Percentiles rank a stretch among this genome's conserved stretches.
Evolutionary conservation across 2,329 filamentous ascomycete genomes (phyloP).

Genomic region (Ceratocystis lukuohia): DNA sequence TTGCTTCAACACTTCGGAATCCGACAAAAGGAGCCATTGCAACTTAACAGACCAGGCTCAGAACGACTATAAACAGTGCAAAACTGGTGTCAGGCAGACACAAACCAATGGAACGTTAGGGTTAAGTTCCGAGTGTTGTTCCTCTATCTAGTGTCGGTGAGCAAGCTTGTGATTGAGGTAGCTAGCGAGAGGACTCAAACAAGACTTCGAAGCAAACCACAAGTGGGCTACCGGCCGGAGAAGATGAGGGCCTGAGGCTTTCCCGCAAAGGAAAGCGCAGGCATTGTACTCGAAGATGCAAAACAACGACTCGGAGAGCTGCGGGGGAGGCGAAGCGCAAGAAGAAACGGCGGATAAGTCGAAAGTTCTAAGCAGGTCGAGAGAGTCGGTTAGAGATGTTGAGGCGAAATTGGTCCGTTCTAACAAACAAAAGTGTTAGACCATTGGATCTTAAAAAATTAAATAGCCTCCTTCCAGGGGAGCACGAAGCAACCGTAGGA

Average conservation of each 20-base stretch:
- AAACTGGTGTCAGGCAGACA: slow-evolving; percentile 35
- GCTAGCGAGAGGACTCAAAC: slow-evolving; percentile 31
- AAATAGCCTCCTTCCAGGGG: background rate
- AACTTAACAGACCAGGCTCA: slow-evolving; percentile 44
- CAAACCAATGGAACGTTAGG: slow-evolving; percentile 61
- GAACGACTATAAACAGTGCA: slow-evolving; percentile 52
- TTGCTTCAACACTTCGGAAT: slow-evolving; percentile 30
- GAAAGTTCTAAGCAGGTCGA: slow-evolving; percentile 10
- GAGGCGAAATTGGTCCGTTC: background rate
- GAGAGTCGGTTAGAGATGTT: background rate
- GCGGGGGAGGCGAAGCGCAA: slow-evolving; percentile 61
- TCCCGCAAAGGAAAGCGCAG: background rate
- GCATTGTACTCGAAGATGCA: slow-evolving; percentile 10
- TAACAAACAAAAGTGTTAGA: background rate
- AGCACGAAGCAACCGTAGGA: background rate
- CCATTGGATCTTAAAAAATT: background rate
- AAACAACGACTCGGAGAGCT: slow-evolving; percentile 51
- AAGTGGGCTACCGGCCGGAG: slow-evolving; percentile 33
- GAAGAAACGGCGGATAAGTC: background rate
- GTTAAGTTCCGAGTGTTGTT: slow-evolving; percentile 85
- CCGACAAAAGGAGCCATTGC: slow-evolving; percentile 24
- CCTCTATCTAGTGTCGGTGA: slow-evolving; percentile 31
- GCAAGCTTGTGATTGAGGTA: slow-evolving; percentile 21
- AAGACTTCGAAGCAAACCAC: slow-evolving; percentile 29
- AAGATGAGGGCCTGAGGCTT: slow-evolving; percentile 22